Evolutionary conservation across 371 early-diverging fungal genomes (phyloP).

Genomic region (Coemansia sp.): DNA sequence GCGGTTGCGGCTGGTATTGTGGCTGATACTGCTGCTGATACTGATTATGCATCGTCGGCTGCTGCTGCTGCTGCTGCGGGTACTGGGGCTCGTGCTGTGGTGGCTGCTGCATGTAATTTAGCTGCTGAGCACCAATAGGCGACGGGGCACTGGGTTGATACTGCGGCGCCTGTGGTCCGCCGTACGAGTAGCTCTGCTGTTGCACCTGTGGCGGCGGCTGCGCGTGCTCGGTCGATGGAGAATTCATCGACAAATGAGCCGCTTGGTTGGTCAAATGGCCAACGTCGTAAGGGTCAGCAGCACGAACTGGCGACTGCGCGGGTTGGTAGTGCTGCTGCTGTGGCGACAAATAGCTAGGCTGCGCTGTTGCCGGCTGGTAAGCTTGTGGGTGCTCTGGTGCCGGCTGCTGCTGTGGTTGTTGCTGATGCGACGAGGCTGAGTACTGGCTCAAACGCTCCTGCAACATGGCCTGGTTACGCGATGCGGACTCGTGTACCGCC

Average conservation of each 20-base stretch:
- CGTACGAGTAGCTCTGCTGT: constrained; percentile 22
- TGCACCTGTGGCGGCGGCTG: constrained; percentile 8
- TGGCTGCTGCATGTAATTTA: constrained; percentile 1
- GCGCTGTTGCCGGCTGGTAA: constrained; percentile 45
- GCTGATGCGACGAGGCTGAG: constrained; percentile 43
- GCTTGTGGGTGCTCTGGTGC: constrained; percentile 13
- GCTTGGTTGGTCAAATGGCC: constrained; percentile 37
- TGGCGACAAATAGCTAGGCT: constrained; percentile 26
- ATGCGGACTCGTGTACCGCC: constrained; percentile 62
- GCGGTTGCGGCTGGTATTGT: constrained; percentile 21
- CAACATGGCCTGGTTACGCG: constrained; percentile 67
- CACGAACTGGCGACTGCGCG: constrained; percentile 18
- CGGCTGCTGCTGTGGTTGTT: constrained; percentile 10
- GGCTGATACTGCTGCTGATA: background rate
- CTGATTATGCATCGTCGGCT: background rate
- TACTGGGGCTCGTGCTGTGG: background rate
- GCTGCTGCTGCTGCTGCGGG: constrained; percentile 3
- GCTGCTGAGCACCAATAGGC: constrained; percentile 2
- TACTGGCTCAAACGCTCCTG: constrained; percentile 68
- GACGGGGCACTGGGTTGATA: constrained; percentile 42
- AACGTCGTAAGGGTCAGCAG: constrained; percentile 31
- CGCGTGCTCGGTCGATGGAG: constrained; percentile 18
- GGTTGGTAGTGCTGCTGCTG: constrained; percentile 1
- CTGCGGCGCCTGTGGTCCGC: constrained; percentile 19
- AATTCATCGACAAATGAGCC: constrained; percentile 34